Percentiles rank a stretch among this genome's conserved stretches.
These are phyloP conservation scores for Boletus eberwhitei DNA, from an alignment of 768 basidiomycete genomes.

Conservation along the genomic window DNA sequence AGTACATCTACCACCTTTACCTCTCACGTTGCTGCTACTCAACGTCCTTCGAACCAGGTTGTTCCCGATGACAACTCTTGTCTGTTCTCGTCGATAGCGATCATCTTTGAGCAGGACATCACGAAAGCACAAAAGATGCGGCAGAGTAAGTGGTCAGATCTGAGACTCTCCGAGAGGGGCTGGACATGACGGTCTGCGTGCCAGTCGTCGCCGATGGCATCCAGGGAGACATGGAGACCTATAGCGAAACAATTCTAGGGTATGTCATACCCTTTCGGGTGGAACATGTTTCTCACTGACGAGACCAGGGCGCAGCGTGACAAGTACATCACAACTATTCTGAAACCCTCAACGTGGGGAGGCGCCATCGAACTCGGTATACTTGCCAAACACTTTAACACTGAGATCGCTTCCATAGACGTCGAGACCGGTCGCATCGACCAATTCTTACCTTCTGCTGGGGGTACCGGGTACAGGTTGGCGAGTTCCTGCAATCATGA, in stretches of 20 bases:
- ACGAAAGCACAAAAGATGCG: slow-evolving; percentile 68
- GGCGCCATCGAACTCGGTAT: slow-evolving; percentile 93
- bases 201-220: slow-evolving; percentile 86
- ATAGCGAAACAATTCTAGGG: slow-evolving; percentile 87
- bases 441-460: slow-evolving; percentile 53
- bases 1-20: slow-evolving; percentile 34
- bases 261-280: slow-evolving; percentile 28
- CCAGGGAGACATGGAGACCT: slow-evolving; percentile 62
- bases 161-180: background rate
- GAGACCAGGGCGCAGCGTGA: slow-evolving; percentile 48
- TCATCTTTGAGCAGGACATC: slow-evolving; percentile 82
- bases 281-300: background rate
- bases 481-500: background rate
- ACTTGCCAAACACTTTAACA: slow-evolving; percentile 74
- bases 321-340: slow-evolving; percentile 78
- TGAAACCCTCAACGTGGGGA: slow-evolving; percentile 82
- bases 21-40: slow-evolving; percentile 5
- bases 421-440: slow-evolving; percentile 91
- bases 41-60: slow-evolving; percentile 40
- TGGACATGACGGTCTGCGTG: slow-evolving; percentile 6
- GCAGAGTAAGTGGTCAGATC: slow-evolving; percentile 49
- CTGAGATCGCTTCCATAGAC: slow-evolving; percentile 88
- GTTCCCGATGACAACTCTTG: slow-evolving; percentile 99
- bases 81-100: slow-evolving; percentile 81
- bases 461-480: slow-evolving; percentile 34